Conservation (phyloP, 208 protist species). For the Leishmania major region DNA sequence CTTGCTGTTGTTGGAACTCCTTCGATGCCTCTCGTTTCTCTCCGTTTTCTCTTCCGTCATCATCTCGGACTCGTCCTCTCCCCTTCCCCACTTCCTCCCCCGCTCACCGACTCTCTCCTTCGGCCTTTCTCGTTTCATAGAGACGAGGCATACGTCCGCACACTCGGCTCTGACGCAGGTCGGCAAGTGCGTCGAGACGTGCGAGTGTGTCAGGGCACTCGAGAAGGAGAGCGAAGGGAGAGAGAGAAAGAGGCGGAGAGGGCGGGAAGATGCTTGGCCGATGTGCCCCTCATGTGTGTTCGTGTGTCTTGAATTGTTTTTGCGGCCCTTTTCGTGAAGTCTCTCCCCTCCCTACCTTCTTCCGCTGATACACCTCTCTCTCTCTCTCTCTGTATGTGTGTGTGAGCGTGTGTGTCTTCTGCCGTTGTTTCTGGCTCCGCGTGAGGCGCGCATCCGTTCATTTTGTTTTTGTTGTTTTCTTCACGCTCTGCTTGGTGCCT, state of each 20-base stretch:
- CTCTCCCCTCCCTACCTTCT: too few species aligned
- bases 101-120: background rate
- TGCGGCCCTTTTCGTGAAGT: background rate
- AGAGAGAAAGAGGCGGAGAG: too few species aligned
- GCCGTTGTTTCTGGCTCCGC: background rate
- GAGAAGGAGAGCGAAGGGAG: too few species aligned
- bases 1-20: too few species aligned
- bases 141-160: too few species aligned
- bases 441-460: background rate
- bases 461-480: background rate
- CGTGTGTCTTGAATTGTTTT: background rate
- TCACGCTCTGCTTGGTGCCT: background rate
- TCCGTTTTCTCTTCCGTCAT: background rate
- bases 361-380: background rate
- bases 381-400: background rate
- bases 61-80: constrained; percentile 7
- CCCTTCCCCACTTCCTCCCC: background rate
- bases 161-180: too few species aligned
- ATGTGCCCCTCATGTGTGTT: background rate
- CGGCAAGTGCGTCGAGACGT: too few species aligned
- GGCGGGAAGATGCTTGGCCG: background rate
- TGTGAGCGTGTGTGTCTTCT: background rate
- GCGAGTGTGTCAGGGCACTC: too few species aligned
- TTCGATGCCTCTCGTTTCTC: too few species aligned
- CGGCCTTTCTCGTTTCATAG: background rate